phyloP scores from a whole-genome alignment of 306 rosid genomes.

The Corylus heterophylla region DNA sequence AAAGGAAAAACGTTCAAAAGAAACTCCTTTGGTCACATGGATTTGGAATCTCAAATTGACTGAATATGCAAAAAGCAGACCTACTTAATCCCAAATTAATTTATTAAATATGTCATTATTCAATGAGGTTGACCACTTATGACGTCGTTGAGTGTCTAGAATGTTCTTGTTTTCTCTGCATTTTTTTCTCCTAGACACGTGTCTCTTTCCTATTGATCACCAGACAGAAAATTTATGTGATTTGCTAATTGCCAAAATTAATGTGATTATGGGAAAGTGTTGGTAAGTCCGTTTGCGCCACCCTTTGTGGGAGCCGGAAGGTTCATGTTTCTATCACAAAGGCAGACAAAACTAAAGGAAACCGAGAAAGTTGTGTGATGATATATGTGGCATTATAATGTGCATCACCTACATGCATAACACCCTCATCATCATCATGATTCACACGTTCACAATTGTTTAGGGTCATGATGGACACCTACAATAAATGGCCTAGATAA shows the following conservation, averaged over 20 bases:
- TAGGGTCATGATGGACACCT: neutral
- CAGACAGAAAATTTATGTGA: neutral
- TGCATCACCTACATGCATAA: slow-evolving; percentile 34
- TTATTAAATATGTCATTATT: slow-evolving; percentile 22
- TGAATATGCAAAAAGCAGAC: slow-evolving; percentile 10
- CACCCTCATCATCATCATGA: slow-evolving; percentile 37
- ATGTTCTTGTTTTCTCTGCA: slow-evolving; percentile 6
- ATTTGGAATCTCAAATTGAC: slow-evolving; percentile 37
- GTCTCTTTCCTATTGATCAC: slow-evolving; percentile 1
- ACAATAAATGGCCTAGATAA: neutral
- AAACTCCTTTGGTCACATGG: slow-evolving; percentile 44
- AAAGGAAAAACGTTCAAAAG: slow-evolving; percentile 21
- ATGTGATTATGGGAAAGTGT: slow-evolving; percentile 10
- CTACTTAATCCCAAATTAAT: neutral
- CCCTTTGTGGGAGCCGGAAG: slow-evolving; percentile 29
- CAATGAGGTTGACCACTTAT: slow-evolving; percentile 29
- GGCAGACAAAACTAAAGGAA: slow-evolving; percentile 29
- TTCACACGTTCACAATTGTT: slow-evolving; percentile 23
- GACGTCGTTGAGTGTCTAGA: slow-evolving; percentile 2
- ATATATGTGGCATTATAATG: slow-evolving; percentile 19
- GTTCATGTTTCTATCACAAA: slow-evolving; percentile 36
- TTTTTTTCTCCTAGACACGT: neutral
- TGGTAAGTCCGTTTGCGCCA: slow-evolving; percentile 6
- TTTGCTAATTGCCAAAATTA: slow-evolving; percentile 3
- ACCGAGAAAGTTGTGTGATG: slow-evolving; percentile 26